Evolutionary conservation across 2,329 filamentous ascomycete species (phyloP), one percentile per base, ranked within the genome.

Genomic region (Achaetomium macrosporum): DNA sequence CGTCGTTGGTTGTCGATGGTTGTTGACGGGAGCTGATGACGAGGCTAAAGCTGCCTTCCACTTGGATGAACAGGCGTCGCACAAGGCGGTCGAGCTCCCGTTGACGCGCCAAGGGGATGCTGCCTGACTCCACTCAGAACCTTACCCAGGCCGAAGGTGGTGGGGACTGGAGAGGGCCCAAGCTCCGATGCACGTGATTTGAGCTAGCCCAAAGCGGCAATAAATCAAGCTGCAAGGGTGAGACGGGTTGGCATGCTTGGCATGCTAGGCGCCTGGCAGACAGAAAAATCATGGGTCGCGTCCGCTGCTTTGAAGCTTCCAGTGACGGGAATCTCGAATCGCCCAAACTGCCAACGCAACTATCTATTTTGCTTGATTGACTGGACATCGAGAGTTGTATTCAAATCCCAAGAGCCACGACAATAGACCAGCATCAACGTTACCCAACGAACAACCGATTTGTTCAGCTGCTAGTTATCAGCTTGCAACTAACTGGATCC

Each of bases 41-140:
- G 76, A 78, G 74, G 75, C 75, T 75, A 71, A 70, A 73, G 73
- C 72, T 76, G 73, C 73, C 74, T 76, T 71, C 66, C 62, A 50
- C 54, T 50, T 56, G 57, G 58, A 59, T 52, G 42, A n/a, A 51
- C 46, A 53, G 52, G 51, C 48, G 40, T 45, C 47, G 37, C 36
- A 43, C 37, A 50, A 36, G 53, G 52, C 42, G 50, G 49, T 43
- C 42, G 29, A 48, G 51, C 51, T 42, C 35, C 30, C 20, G 39
- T 42, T 35, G 53, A 58, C 58, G 56, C 59, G 59, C 58, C 54
- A 57, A 54, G 54, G 50, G 52, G 54, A 47, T 53, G 57, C 53
- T 58, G 58, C 55, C 56, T 58, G 51, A 54, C 51, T 55, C 58
- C 53, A 56, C 53, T 20, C 16, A 29, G 41, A 42, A 37, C 19